A percentile compares a stretch with the other conserved stretches of the same genome.
Conservation (phyloP, 1,284 basidiomycete genomes). For the Lentinula novae-zelandiae region DNA sequence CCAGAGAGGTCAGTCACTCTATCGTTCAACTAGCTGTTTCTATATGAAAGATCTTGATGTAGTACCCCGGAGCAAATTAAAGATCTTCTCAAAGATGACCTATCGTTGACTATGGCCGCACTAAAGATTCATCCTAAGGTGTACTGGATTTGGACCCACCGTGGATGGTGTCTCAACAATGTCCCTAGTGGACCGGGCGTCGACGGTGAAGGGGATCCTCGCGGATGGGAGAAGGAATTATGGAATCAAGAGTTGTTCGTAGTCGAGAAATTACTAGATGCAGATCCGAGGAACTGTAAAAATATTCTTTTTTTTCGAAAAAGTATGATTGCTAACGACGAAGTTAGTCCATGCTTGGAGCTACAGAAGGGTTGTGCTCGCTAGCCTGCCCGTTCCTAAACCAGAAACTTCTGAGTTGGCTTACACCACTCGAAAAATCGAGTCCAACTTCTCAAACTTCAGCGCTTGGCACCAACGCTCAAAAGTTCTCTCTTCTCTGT, state of each 20-base stretch:
- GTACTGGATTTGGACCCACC: constrained; percentile 97
- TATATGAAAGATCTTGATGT: neutral
- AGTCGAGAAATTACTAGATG: constrained; percentile 87
- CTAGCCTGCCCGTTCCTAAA: constrained; percentile 58
- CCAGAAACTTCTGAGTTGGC: constrained; percentile 61
- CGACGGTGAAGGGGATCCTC: constrained; percentile 37
- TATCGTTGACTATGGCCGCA: constrained; percentile 77
- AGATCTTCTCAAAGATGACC: constrained; percentile 62
- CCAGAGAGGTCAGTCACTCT: constrained; percentile 46
- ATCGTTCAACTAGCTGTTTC: neutral
- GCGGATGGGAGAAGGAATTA: constrained; percentile 67
- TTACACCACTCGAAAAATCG: constrained; percentile 90
- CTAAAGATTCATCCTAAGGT: constrained; percentile 87
- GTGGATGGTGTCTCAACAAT: constrained; percentile 87
- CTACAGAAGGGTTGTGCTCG: constrained; percentile 83
- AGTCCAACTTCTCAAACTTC: constrained; percentile 95
- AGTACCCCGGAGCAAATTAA: constrained; percentile 67
- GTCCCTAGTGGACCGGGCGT: constrained; percentile 67
- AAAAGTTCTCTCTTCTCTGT: constrained; percentile 72
- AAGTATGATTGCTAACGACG: neutral
- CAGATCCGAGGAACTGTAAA: constrained; percentile 89
- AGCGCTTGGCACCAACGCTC: constrained; percentile 98
- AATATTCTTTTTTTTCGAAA: neutral
- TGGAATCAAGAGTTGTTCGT: constrained; percentile 86
- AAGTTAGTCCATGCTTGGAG: constrained; percentile 87